Conservation (phyloP, 257 asterid species). For the Voacanga thouarsii region DNA sequence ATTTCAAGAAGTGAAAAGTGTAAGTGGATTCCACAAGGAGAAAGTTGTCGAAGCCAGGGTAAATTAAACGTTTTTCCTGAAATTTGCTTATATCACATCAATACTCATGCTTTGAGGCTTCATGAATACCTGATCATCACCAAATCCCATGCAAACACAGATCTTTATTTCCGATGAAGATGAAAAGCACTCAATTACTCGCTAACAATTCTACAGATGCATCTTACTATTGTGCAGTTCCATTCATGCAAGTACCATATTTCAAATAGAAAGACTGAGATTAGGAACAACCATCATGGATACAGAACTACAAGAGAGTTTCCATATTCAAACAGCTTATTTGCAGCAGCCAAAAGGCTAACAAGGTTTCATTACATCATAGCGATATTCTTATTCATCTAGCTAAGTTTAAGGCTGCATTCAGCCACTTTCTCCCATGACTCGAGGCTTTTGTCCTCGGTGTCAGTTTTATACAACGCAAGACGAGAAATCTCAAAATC, state of each 20-base stretch:
- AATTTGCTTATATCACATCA: not conserved
- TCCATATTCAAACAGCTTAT: not conserved
- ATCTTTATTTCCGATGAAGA: not conserved
- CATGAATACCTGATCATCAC: not conserved
- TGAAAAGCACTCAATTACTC: not conserved
- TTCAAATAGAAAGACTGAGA: not conserved
- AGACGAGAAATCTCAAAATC: constrained; percentile 57
- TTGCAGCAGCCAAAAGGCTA: not conserved
- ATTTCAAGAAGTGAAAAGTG: not conserved
- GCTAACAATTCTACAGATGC: not conserved
- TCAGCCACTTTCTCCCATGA: constrained; percentile 92
- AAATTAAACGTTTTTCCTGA: not conserved
- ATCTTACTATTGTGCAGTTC: not conserved
- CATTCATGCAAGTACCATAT: not conserved
- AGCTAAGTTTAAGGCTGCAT: constrained; percentile 32
- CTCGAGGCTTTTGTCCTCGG: constrained; percentile 69
- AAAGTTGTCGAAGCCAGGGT: not conserved
- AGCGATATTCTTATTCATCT: constrained; percentile 3
- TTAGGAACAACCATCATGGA: not conserved
- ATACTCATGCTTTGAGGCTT: not conserved
- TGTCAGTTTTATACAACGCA: constrained; percentile 74
- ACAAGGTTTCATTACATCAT: not conserved
- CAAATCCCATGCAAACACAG: not conserved
- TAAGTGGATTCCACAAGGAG: not conserved
- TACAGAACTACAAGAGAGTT: not conserved